phyloP scores from a whole-genome alignment of 495 filamentous ascomycete species.

The Aspergillus kassunensis region DNA sequence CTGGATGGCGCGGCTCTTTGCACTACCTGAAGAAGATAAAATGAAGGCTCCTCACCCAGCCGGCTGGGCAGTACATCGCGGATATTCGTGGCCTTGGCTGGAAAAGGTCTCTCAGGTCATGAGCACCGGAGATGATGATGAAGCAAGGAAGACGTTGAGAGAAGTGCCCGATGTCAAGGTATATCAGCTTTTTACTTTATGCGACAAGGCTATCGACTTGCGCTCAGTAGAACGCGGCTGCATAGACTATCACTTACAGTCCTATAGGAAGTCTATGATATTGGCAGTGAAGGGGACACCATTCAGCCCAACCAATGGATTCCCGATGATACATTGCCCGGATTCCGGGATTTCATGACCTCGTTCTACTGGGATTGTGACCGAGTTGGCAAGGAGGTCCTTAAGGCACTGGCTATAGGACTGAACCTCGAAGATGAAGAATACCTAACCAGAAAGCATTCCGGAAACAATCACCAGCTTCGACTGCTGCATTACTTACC shows the following conservation, averaged over 20 bases:
- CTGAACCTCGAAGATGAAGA: slow-evolving; percentile 45
- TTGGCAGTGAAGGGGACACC: slow-evolving; percentile 53
- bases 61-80: slow-evolving; percentile 53
- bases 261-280: slow-evolving; percentile 61
- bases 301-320: slow-evolving; percentile 64
- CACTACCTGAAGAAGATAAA: slow-evolving; percentile 42
- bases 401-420: slow-evolving; percentile 52
- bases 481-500: slow-evolving; percentile 64
- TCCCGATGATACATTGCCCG: slow-evolving; percentile 53
- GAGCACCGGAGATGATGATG: slow-evolving; percentile 41
- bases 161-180: slow-evolving; percentile 39
- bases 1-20: slow-evolving; percentile 48
- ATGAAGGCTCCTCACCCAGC: slow-evolving; percentile 59
- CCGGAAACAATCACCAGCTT: slow-evolving; percentile 57
- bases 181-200: background rate
- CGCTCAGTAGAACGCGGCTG: too few species aligned
- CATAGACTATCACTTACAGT: background rate
- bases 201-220: background rate
- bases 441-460: slow-evolving; percentile 51
- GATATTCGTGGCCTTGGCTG: slow-evolving; percentile 61
- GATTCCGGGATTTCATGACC: slow-evolving; percentile 56
- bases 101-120: slow-evolving; percentile 63
- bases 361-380: slow-evolving; percentile 54
- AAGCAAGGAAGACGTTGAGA: slow-evolving; percentile 25
- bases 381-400: slow-evolving; percentile 37